A percentile compares a stretch with the other conserved stretches of the same genome.
phyloP scores from a whole-genome alignment of 2,329 filamentous ascomycete species.

The Macrophomina tecta region DNA sequence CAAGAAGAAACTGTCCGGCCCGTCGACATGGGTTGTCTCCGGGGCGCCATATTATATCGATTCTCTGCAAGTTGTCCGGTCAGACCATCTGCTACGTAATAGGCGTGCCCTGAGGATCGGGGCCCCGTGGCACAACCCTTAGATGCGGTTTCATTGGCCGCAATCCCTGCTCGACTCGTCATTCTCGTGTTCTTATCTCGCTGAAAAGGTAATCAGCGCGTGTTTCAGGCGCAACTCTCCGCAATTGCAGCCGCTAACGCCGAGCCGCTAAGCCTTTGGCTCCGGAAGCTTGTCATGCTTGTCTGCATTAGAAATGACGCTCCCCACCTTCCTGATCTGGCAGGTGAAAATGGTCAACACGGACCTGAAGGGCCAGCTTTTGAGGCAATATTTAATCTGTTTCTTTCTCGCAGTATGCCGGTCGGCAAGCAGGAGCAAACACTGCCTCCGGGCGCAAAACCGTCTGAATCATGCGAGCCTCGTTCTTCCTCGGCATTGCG shows the following conservation, averaged over 20 bases:
- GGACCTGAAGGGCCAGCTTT: not conserved
- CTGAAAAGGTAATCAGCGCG: not conserved
- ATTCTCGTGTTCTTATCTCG: slow-evolving; percentile 2
- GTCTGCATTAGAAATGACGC: not conserved
- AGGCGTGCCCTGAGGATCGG: not conserved
- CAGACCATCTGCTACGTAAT: not conserved
- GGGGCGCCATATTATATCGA: too few relatives aligned
- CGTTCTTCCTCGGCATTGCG: not conserved
- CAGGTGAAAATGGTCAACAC: not conserved
- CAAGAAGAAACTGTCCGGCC: too few relatives aligned
- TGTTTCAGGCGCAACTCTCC: not conserved
- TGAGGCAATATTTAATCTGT: not conserved
- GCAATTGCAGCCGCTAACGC: not conserved
- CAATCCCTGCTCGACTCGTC: not conserved
- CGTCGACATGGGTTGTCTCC: too few relatives aligned
- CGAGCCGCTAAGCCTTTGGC: not conserved
- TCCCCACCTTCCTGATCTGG: not conserved
- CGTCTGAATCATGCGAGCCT: not conserved
- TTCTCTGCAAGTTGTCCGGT: too few relatives aligned
- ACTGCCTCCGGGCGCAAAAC: too few relatives aligned
- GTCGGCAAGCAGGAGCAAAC: not conserved
- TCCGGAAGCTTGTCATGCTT: slow-evolving; percentile 10
- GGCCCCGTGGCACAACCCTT: not conserved
- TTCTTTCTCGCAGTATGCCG: not conserved
- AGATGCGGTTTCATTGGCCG: not conserved